Evolutionary conservation across 106 monocot species (phyloP), one percentile per base, ranked within the genome.

Genomic region (Vanilla planifolia): DNA sequence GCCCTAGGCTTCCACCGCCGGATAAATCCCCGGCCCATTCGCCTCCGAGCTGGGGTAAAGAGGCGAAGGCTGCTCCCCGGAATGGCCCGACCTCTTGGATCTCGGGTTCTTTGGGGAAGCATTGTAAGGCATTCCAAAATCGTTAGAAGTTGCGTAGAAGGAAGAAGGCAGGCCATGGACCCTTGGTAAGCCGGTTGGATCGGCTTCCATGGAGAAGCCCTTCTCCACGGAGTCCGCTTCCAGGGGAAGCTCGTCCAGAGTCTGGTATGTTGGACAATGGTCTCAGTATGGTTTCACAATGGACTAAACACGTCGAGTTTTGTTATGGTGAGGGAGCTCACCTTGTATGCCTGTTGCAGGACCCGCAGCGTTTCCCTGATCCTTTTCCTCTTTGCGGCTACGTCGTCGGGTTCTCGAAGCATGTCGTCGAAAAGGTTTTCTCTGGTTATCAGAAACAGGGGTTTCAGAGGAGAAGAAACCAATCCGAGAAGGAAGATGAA

Each of bases 201-300:
- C 84, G 10, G 65, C n/a, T 10, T 75, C 85, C 50, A 79, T 59
- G 17, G 67, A 76, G 35, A 84, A 89, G 24, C 90, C 95, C 61
- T 84, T 96, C 43, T 86, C 83, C 10, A 87, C 68, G 26, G 65
- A 71, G 55, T 90, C 95, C 3, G 86, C 86, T 60, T 96, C 95
- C 28, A 90, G 70, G 14, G 95, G 90, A 32, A 96, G 69, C 63
- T 96, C 90, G 51, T 96, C 90, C 69, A 89, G 64, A 33, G 90
- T 90, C 95, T 96, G 51, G 27, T 2, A 21, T 48, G 14, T 23
- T 60, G 20, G 22, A 24, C 11, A 28, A 44, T 50, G 23, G 11
- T 7, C 40, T 7, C 7, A 40, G 14, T 9, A 40, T 40, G 40
- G 40, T n/a, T n/a, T n/a, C n/a, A n/a, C n/a, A n/a, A n/a, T n/a